These are phyloP conservation scores for Monilinia aucupariae DNA, from an alignment of 2,329 filamentous ascomycete genomes.

Conservation along the genomic window DNA sequence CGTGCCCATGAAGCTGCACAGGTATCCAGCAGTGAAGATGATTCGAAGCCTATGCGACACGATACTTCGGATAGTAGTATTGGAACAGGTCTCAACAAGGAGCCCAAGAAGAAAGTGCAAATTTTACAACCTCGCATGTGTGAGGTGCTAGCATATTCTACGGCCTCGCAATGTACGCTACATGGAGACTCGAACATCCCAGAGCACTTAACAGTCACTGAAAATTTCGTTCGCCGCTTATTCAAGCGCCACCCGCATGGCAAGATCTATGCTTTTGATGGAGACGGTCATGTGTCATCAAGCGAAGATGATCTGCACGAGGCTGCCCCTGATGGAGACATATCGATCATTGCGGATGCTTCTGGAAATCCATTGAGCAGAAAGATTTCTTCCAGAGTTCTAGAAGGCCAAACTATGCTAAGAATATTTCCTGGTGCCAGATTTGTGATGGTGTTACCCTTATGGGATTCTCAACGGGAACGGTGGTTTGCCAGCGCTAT, in stretches of 20 bases:
- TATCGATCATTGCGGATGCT: background rate
- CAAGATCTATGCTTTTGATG: slow-evolving; percentile 29
- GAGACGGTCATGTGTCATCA: slow-evolving; percentile 22
- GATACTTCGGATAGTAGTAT: slow-evolving; percentile 1
- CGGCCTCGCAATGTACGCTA: slow-evolving; percentile 13
- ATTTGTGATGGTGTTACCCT: slow-evolving; percentile 43
- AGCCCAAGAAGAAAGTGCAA: background rate
- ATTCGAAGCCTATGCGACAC: background rate
- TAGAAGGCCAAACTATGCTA: slow-evolving; percentile 7
- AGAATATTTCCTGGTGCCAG: slow-evolving; percentile 39
- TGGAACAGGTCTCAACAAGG: background rate
- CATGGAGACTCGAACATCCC: slow-evolving; percentile 17
- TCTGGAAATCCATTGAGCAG: background rate
- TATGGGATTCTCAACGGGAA: slow-evolving; percentile 43
- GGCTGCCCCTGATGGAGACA: background rate
- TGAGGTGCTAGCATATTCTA: slow-evolving; percentile 31
- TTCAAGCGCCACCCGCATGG: slow-evolving; percentile 29
- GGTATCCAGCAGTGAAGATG: slow-evolving; percentile 4
- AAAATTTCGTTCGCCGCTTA: slow-evolving; percentile 11
- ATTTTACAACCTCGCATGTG: slow-evolving; percentile 8
- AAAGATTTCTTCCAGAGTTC: background rate
- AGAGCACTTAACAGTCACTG: slow-evolving; percentile 17
- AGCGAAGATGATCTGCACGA: slow-evolving; percentile 5
- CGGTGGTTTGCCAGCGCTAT: slow-evolving; percentile 44
- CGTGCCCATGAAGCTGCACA: background rate